Evolutionary conservation across 116 monocot species (phyloP).

Genomic region (Papilionanthe hybrid): DNA sequence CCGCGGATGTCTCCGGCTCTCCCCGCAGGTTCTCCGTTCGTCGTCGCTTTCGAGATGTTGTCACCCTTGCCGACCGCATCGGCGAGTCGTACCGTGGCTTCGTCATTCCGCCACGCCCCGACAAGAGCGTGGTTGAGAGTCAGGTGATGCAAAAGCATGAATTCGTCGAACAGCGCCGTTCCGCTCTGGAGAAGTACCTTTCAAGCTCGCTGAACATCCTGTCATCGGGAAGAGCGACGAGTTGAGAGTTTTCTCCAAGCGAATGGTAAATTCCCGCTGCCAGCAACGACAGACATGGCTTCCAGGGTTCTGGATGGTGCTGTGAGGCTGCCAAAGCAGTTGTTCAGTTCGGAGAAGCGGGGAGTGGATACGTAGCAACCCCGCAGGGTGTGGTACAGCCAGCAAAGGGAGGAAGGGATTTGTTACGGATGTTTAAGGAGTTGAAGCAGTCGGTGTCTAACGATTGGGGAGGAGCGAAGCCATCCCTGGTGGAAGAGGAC

Average conservation of each 20-base stretch:
- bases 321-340: slow-evolving; percentile 56
- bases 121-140: slow-evolving; percentile 82
- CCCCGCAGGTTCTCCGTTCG: slow-evolving; percentile 40
- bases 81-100: slow-evolving; percentile 72
- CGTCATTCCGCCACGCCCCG: slow-evolving; percentile 63
- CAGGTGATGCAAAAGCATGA: slow-evolving; percentile 99
- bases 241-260: slow-evolving; percentile 51
- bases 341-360: slow-evolving; percentile 5
- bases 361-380: slow-evolving; percentile 10
- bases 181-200: slow-evolving; percentile 81
- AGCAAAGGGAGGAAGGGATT: slow-evolving; percentile 77
- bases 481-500: slow-evolving; percentile 74
- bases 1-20: neutral
- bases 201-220: slow-evolving; percentile 62
- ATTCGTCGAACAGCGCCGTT: slow-evolving; percentile 82
- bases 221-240: slow-evolving; percentile 70
- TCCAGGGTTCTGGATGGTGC: slow-evolving; percentile 87
- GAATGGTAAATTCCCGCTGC: slow-evolving; percentile 60
- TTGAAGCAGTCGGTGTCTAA: slow-evolving; percentile 77
- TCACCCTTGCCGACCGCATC: slow-evolving; percentile 87
- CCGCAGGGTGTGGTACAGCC: slow-evolving; percentile 77
- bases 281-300: slow-evolving; percentile 57
- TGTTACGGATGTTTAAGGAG: slow-evolving; percentile 94
- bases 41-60: slow-evolving; percentile 86
- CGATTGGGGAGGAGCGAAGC: slow-evolving; percentile 83